Evolutionary conservation across 176 grass and related monocot species (phyloP).

Genomic region (Thalia dealbata): DNA sequence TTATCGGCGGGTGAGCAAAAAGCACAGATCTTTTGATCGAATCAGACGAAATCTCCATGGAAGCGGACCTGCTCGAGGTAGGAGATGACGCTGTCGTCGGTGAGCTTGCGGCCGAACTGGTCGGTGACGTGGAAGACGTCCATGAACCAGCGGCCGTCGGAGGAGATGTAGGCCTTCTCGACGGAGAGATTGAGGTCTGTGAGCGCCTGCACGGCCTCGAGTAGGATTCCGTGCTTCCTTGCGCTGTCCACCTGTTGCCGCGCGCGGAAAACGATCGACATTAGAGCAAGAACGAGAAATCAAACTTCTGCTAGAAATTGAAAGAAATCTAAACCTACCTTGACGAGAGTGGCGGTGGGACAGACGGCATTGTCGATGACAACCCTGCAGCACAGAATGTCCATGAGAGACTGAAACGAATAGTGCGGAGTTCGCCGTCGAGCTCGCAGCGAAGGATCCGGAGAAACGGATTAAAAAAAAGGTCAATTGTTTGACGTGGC

Average conservation of each 20-base stretch:
- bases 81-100: conserved; percentile 69
- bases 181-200: conserved; percentile 75
- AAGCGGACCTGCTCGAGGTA: conserved; percentile 65
- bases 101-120: conserved; percentile 65
- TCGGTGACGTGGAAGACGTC: conserved; percentile 98
- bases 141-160: conserved; percentile 97
- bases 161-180: conserved; percentile 92
- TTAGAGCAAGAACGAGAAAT: no score
- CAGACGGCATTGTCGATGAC: no score
- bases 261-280: no score
- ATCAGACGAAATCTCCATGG: background rate
- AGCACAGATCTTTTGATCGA: background rate
- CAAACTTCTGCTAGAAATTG: no score
- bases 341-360: no score
- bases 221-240: conserved; percentile 54
- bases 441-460: no score
- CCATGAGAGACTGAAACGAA: no score
- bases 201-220: conserved; percentile 89
- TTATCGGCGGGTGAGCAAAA: conserved; percentile 4
- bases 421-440: no score
- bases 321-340: no score
- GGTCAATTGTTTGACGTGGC: no score
- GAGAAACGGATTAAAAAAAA: no score
- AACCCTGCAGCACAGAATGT: no score
- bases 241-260: conserved; percentile 57